Conservation (phyloP, 371 early-diverging fungal genomes). For the Chytridium lagenaria region DNA sequence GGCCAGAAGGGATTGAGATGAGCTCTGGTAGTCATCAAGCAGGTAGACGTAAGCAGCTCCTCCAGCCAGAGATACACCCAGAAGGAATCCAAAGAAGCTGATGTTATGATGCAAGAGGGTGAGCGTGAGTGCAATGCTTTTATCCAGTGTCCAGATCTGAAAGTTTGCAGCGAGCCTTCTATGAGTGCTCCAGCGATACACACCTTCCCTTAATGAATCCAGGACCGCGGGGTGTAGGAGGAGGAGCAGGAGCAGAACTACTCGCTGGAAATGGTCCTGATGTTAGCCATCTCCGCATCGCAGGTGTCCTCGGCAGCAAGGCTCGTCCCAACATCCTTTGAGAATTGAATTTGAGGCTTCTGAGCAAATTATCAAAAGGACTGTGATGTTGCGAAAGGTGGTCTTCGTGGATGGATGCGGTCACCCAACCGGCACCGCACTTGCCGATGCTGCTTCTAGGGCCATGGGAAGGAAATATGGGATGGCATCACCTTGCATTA, state of each 20-base stretch:
- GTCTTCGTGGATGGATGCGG: too few species aligned
- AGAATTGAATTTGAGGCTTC: too few species aligned
- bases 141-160: neutral
- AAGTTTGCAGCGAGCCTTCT: neutral
- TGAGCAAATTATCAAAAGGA: too few species aligned
- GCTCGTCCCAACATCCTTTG: neutral
- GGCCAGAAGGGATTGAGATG: conserved; percentile 31
- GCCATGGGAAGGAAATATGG: too few species aligned
- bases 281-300: neutral
- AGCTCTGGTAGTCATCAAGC: conserved; percentile 41
- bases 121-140: neutral
- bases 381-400: too few species aligned
- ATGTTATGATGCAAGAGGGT: too few species aligned
- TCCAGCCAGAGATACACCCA: conserved; percentile 40
- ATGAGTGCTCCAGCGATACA: neutral
- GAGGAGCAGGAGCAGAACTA: neutral
- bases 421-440: too few species aligned
- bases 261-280: neutral
- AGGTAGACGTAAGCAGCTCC: conserved; percentile 44
- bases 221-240: neutral
- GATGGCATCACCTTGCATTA: too few species aligned
- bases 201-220: neutral
- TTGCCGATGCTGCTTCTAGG: too few species aligned
- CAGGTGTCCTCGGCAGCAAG: neutral
- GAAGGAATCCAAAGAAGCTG: conserved; percentile 45